Conservation (phyloP, 2,329 filamentous ascomycete genomes). For the Rutstroemia sp. region DNA sequence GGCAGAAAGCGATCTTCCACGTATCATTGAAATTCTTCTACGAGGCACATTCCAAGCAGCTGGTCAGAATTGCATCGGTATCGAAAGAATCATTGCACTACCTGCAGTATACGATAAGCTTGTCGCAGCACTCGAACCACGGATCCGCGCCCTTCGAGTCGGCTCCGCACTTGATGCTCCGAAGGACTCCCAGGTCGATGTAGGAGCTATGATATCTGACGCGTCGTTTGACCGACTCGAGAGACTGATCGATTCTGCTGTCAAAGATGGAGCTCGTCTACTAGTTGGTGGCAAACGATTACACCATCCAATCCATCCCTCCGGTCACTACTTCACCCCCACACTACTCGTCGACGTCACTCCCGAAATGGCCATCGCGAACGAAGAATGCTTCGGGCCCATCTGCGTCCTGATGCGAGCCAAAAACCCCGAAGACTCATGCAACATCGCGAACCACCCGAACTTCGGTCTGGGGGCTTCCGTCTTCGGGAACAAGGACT, state of each 20-base stretch:
- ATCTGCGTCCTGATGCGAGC: conserved; percentile 81
- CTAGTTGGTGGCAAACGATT: conserved; percentile 71
- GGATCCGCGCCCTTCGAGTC: conserved; percentile 66
- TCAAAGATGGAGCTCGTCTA: conserved; percentile 69
- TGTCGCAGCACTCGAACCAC: conserved; percentile 61
- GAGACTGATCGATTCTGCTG: conserved; percentile 66
- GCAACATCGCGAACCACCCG: conserved; percentile 75
- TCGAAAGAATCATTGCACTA: conserved; percentile 82
- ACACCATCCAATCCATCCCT: conserved; percentile 63
- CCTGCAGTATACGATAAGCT: conserved; percentile 70
- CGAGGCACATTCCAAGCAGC: conserved; percentile 91
- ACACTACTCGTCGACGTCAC: conserved; percentile 90
- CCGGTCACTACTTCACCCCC: conserved; percentile 86
- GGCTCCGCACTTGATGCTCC: conserved; percentile 55
- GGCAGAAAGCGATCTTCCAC: conserved; percentile 50
- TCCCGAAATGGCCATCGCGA: conserved; percentile 75
- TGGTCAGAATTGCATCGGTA: conserved; percentile 96
- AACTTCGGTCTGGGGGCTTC: conserved; percentile 81
- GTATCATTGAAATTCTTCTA: conserved; percentile 76
- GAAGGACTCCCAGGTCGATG: conserved; percentile 54
- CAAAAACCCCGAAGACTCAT: conserved; percentile 52
- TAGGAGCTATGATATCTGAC: conserved; percentile 85
- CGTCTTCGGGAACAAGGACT: conserved; percentile 69
- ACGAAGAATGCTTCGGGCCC: conserved; percentile 88
- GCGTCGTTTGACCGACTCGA: conserved; percentile 71